Conservation (phyloP, 2,329 filamentous ascomycete species). For the Clarireedia homoeocarpa region DNA sequence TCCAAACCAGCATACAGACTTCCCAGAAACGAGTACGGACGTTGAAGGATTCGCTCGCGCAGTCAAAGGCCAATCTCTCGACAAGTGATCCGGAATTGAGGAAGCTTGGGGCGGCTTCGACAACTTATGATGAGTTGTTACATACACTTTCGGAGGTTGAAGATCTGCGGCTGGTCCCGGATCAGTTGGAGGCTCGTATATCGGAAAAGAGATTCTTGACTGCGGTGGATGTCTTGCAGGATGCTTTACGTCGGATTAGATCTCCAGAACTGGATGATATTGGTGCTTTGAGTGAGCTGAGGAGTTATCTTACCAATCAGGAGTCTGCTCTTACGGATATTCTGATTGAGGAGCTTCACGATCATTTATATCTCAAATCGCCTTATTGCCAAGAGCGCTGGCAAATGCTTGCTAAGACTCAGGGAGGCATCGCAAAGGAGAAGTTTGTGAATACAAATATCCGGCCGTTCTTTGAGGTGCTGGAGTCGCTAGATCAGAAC, state of each 20-base stretch:
- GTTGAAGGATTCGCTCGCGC: constrained; percentile 74
- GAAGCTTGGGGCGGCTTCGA: constrained; percentile 78
- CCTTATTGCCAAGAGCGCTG: constrained; percentile 95
- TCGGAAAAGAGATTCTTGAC: constrained; percentile 93
- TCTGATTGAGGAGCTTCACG: constrained; percentile 91
- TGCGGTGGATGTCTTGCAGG: constrained; percentile 86
- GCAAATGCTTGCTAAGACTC: constrained; percentile 70
- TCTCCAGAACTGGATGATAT: constrained; percentile 88
- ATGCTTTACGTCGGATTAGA: constrained; percentile 73
- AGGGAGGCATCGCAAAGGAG: constrained; percentile 39
- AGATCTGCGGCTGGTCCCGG: constrained; percentile 79
- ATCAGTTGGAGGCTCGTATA: constrained; percentile 87
- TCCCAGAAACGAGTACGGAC: constrained; percentile 80
- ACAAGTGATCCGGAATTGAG: constrained; percentile 85
- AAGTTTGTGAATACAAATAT: constrained; percentile 38
- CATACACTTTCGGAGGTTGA: constrained; percentile 79
- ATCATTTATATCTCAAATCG: constrained; percentile 94
- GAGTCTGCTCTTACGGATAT: constrained; percentile 90
- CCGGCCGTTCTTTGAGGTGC: constrained; percentile 48
- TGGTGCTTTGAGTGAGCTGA: constrained; percentile 76
- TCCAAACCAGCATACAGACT: constrained; percentile 83
- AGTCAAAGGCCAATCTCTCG: constrained; percentile 73
- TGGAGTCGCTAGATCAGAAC: constrained; percentile 55
- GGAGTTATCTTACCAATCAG: constrained; percentile 85
- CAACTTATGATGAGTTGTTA: constrained; percentile 84